Evolutionary conservation across 768 basidiomycete species (phyloP).

Genomic region (Candolleomyces eurysporus): DNA sequence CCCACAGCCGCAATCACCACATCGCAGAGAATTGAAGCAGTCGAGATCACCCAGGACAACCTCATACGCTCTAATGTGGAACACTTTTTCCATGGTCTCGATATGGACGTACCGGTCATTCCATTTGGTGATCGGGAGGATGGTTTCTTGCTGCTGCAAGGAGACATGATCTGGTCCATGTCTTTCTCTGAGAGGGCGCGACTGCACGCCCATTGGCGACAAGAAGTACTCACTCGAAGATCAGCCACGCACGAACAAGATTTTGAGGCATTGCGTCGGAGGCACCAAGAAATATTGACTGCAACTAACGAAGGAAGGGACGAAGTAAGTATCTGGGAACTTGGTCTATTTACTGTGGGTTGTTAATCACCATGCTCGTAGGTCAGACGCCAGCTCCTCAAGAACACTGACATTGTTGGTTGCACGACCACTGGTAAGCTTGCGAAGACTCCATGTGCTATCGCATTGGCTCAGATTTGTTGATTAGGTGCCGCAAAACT

Average conservation of each 20-base stretch:
- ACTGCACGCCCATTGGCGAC: constrained; percentile 47
- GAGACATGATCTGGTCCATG: constrained; percentile 52
- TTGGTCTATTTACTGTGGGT: neutral
- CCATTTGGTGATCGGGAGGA: constrained; percentile 38
- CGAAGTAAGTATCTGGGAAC: constrained; percentile 40
- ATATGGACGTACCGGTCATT: constrained; percentile 33
- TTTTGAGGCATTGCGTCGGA: constrained; percentile 38
- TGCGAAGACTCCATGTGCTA: neutral
- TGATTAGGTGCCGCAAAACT: constrained; percentile 65
- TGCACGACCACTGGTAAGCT: constrained; percentile 71
- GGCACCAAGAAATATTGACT: constrained; percentile 30
- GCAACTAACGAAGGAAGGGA: constrained; percentile 47
- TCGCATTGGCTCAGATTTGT: neutral
- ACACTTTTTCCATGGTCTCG: constrained; percentile 37
- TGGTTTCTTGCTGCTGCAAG: constrained; percentile 28
- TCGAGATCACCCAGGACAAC: neutral
- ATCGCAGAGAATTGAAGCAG: neutral
- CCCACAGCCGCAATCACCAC: too few relatives aligned
- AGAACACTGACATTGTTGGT: constrained; percentile 59
- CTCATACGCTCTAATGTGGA: constrained; percentile 4
- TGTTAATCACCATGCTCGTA: constrained; percentile 21
- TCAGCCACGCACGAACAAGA: constrained; percentile 28
- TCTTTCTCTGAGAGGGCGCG: constrained; percentile 45
- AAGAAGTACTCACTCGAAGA: constrained; percentile 31
- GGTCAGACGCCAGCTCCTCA: constrained; percentile 56